Base-by-base conservation (phyloP, 257 asterid genomes). In the Datura wrightii region DNA sequence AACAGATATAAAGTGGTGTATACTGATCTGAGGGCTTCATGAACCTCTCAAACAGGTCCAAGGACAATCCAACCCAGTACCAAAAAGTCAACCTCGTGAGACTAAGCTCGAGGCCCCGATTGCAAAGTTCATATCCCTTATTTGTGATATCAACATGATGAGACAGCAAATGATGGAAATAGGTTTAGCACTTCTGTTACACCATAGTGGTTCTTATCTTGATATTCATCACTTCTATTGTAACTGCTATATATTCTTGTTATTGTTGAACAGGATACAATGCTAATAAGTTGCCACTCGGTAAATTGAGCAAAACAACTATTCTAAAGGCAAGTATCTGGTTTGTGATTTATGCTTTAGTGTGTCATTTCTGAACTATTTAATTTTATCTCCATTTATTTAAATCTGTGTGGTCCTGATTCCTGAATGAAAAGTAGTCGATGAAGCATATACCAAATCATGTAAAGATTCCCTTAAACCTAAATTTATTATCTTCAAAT, bases 121-220 rank as follows among this genome's bases (percentile, higher is more conserved):
- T 87, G 98, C 97, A 79, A 93, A 93, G 89, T 94, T 96, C 92
- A 89, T 94, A 76, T 94, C 98, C 79, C 97, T 93, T 87, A 92
- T 96, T 83, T 96, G 98, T 90, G 93, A 90, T 84, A 84, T 90
- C 85, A 93, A 96, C 91, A 96, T 96, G 99, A 96, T 96, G 99
- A 92, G 87, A 91, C 98, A 96, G 83, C 99, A 94, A 80, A 96
- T 96, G 99, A 91, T 93, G 89, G 99, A 96, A 88, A 94, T 96
- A 91, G 98, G 98, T 94, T 52, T 34, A 53, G 80, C 36, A 44
- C 54, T 83, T 54, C 13, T 37, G 16, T 52, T 16, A 13, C 15
- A 34, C 59, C 65, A 52, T 36, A 37, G 9, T n/a, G 65, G 31
- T 50, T 54, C 44, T 67, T 54, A 65, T 80, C 48, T 53, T 79